phyloP scores from a whole-genome alignment of 2,329 filamentous ascomycete species.

The Cladosporium sp. region DNA sequence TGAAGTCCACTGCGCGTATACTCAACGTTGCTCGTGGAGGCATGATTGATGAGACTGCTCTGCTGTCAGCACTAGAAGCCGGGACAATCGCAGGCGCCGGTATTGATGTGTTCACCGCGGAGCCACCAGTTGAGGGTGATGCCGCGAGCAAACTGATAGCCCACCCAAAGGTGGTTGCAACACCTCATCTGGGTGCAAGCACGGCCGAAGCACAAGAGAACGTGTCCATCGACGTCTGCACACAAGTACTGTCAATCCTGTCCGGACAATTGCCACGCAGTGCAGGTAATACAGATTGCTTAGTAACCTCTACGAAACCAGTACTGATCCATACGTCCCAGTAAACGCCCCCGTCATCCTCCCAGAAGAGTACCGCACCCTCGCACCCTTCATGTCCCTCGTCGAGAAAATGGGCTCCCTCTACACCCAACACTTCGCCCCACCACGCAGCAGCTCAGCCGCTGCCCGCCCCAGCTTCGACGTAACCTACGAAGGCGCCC shows the following conservation, averaged over 20 bases:
- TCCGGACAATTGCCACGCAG: slow-evolving; percentile 68
- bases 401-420: slow-evolving; percentile 77
- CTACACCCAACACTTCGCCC: slow-evolving; percentile 73
- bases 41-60: slow-evolving; percentile 74
- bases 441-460: slow-evolving; percentile 32
- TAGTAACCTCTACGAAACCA: background rate
- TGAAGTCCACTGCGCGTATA: slow-evolving; percentile 73
- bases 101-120: slow-evolving; percentile 76
- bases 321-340: slow-evolving; percentile 49
- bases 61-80: slow-evolving; percentile 68
- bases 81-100: slow-evolving; percentile 75
- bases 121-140: slow-evolving; percentile 64
- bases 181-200: slow-evolving; percentile 76
- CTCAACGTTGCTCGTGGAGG: slow-evolving; percentile 76
- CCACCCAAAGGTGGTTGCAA: slow-evolving; percentile 73
- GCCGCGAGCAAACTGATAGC: slow-evolving; percentile 63
- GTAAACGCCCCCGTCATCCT: slow-evolving; percentile 82
- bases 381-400: slow-evolving; percentile 74
- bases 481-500: slow-evolving; percentile 73
- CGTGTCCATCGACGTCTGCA: slow-evolving; percentile 78
- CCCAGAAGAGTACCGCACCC: slow-evolving; percentile 74
- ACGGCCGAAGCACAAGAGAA: slow-evolving; percentile 84
- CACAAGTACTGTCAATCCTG: slow-evolving; percentile 74
- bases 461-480: slow-evolving; percentile 67
- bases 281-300: slow-evolving; percentile 2